phyloP scores from a whole-genome alignment of 108 stramenopile species.

The Nitzschia putrida region DNA sequence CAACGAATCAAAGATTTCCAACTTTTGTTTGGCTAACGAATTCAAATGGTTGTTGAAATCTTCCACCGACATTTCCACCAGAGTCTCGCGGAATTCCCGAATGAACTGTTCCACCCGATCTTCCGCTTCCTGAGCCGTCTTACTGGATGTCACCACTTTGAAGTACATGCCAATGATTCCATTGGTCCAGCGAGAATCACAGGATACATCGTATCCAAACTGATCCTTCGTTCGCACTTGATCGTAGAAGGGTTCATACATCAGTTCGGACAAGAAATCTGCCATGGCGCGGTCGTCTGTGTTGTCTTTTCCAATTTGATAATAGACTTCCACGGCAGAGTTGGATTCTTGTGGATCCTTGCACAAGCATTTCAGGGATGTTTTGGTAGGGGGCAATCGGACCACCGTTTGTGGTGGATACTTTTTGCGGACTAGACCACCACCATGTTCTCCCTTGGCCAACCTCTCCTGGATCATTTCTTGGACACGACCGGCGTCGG shows the following conservation, averaged over 20 bases:
- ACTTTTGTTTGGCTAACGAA: conserved; percentile 74
- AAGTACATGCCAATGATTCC: conserved; percentile 82
- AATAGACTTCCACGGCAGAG: conserved; percentile 81
- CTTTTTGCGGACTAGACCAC: conserved; percentile 62
- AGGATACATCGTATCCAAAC: conserved; percentile 56
- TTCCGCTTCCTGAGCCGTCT: conserved; percentile 59
- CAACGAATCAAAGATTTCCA: conserved; percentile 78
- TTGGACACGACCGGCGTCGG: conserved; percentile 53
- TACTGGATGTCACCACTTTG: conserved; percentile 60
- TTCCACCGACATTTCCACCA: conserved; percentile 53
- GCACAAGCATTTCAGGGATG: conserved; percentile 20
- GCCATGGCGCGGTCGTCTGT: conserved; percentile 59
- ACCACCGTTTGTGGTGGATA: conserved; percentile 54
- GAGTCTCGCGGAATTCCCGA: conserved; percentile 51
- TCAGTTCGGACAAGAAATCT: conserved; percentile 69
- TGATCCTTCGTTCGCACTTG: conserved; percentile 76
- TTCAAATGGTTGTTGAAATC: conserved; percentile 70
- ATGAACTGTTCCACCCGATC: conserved; percentile 72
- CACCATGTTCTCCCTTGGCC: conserved; percentile 25
- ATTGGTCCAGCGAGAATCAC: conserved; percentile 59
- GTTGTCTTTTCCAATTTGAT: conserved; percentile 79
- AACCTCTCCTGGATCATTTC: conserved; percentile 44
- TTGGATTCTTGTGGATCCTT: conserved; percentile 72
- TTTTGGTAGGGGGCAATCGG: conserved; percentile 35
- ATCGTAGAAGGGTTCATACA: conserved; percentile 81